Base-by-base conservation (phyloP, 352 stramenopile genomes). In the Phytophthora pinifolia region DNA sequence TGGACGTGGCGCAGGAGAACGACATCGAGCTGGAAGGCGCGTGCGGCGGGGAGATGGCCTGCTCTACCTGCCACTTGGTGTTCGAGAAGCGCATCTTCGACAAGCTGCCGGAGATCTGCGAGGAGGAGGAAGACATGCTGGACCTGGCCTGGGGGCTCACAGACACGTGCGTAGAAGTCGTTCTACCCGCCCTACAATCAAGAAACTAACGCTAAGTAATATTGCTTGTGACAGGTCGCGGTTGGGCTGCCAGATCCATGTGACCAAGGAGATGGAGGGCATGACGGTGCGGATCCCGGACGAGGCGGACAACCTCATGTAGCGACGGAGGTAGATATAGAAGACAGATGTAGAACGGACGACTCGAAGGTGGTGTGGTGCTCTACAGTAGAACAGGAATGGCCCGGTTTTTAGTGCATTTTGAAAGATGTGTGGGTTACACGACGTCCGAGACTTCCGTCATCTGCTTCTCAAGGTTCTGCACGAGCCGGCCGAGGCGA, bases 41-140 rank as follows among this genome's bases (percentile, higher is more conserved):
- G 9, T 98, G 93, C 44, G 93, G 92, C 3, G 92, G 92, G 9
- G 93, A 98, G 59, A 59, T 97, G 20, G 92, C 93, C 17, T 98
- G 93, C 65, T 97, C 89, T 33, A 98, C 93, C 27, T 98, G 93
- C 72, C 92, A 98, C 75, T 64, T 97, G 41, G 74, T 98, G 33
- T 93, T 98, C 34, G 80, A 92, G 44, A 81, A 97, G 59, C 80
- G 91, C 15, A 75, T 96, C 30, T 98, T 86, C 49, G 86, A 96
- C 22, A 70, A 80, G 35, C 69, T 98, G 17, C 90, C 90, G 9
- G 71, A 83, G 64, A 90, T 96, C 55, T 83, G 76, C 45, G 89
- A 98, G 65, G 93, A 98, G 46, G 93, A 98, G 56, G 93, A 98
- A 51, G 93, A 98, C 69, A 98, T 98, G 93, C 84, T 98, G 22